Evolutionary conservation across 202 grass and related monocot species (phyloP).

Genomic region (Bolboschoenoplectus hybrid): DNA sequence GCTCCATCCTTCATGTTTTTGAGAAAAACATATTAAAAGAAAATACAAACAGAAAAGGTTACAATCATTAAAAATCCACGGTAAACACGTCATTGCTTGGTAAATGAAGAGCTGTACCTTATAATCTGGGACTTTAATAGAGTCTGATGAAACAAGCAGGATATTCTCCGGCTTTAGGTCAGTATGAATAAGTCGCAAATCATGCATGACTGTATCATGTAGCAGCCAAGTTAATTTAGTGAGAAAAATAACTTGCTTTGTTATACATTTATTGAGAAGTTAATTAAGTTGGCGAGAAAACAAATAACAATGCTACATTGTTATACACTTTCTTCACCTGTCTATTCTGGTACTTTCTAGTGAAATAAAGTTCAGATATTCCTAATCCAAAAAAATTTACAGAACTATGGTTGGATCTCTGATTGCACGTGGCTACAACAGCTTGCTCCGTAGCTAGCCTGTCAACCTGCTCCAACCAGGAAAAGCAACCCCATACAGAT

Average conservation of each 20-base stretch:
- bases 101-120: conserved; percentile 54
- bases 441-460: neutral
- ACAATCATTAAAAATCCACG: conserved; percentile 9
- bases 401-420: neutral
- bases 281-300: neutral
- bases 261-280: conserved; percentile 5
- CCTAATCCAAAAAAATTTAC: neutral
- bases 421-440: neutral
- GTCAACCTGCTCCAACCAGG: neutral
- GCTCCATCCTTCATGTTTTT: conserved; percentile 72
- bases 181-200: conserved; percentile 94
- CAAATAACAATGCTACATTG: conserved; percentile 7
- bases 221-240: conserved; percentile 29
- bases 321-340: neutral
- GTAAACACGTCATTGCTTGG: conserved; percentile 11
- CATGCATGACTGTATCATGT: conserved; percentile 88
- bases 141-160: conserved; percentile 90
- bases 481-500: conserved; percentile 2
- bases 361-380: neutral
- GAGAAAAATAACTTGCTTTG: neutral
- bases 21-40: conserved; percentile 46
- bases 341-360: neutral
- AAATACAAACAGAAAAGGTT: conserved; percentile 37
- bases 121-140: conserved; percentile 85
- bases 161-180: conserved; percentile 99